These are phyloP conservation scores for Gyrodon lividus DNA, from an alignment of 768 basidiomycete genomes.

Conservation along the genomic window DNA sequence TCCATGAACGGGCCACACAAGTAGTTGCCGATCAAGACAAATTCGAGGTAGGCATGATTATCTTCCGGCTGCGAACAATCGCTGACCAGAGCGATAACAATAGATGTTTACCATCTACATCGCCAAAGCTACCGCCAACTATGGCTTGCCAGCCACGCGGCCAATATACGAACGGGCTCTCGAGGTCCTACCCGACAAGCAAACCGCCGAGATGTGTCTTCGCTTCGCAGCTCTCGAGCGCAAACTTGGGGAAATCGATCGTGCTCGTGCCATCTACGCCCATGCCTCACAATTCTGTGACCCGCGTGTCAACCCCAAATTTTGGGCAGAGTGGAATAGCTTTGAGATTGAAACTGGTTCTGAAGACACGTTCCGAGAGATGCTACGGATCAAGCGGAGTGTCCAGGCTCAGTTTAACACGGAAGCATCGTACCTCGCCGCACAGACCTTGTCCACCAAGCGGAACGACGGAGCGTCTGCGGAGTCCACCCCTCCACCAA, in stretches of 20 bases:
- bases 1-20: conserved; percentile 89
- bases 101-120: conserved; percentile 98
- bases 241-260: conserved; percentile 98
- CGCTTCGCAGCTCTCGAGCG: conserved; percentile 95
- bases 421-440: conserved; percentile 89
- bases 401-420: conserved; percentile 99
- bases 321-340: conserved; percentile 96
- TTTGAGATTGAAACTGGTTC: conserved; percentile 99
- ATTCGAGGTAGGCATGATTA: conserved; percentile 69
- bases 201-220: conserved; percentile 97
- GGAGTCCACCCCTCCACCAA: conserved; percentile 40
- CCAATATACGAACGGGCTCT: conserved; percentile 95
- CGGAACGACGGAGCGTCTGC: conserved; percentile 50
- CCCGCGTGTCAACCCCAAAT: conserved; percentile 84
- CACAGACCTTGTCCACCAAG: conserved; percentile 77
- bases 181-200: conserved; percentile 87
- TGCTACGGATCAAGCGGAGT: conserved; percentile 94
- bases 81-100: conserved; percentile 7
- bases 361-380: conserved; percentile 96
- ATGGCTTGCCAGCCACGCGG: conserved; percentile 92
- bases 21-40: conserved; percentile 89
- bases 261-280: conserved; percentile 93
- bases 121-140: conserved; percentile 94
- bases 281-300: conserved; percentile 99
- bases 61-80: neutral